Percentiles rank a stretch among this genome's conserved stretches.
Evolutionary conservation across 352 stramenopile species (phyloP).

Genomic region (Globisporangium alternatum): DNA sequence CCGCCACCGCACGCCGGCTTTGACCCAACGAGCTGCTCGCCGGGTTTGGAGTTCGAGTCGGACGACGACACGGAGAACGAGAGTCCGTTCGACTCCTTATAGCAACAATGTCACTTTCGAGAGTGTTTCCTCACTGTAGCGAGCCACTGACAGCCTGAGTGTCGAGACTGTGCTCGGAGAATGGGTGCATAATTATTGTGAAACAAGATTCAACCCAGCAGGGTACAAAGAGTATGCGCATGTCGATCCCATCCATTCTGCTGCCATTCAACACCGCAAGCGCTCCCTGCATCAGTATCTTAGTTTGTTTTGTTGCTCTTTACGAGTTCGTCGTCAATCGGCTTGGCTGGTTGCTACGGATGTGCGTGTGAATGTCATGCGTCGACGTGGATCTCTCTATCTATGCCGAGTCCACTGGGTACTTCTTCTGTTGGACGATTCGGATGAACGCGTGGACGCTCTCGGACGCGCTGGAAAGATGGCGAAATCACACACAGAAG

Average conservation of each 20-base stretch:
- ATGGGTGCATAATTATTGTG: neutral
- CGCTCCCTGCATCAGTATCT: neutral
- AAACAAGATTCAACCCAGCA: neutral
- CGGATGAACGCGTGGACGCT: conserved; percentile 74
- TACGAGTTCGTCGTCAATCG: neutral
- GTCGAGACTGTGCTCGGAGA: neutral
- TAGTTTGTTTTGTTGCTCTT: neutral
- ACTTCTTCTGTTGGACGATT: conserved; percentile 78
- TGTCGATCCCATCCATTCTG: neutral
- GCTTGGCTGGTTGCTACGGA: neutral
- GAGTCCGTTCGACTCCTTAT: conserved; percentile 8
- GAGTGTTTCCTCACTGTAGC: too few relatives aligned
- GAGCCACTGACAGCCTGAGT: too few relatives aligned
- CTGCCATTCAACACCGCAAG: neutral
- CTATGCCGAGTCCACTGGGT: conserved; percentile 24
- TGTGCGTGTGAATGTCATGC: neutral
- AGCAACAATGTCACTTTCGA: too few relatives aligned
- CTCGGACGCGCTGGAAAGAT: conserved; percentile 49
- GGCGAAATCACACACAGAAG: neutral
- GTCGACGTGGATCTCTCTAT: neutral
- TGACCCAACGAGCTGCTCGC: conserved; percentile 10
- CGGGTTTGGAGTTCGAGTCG: conserved; percentile 1
- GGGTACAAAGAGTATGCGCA: neutral
- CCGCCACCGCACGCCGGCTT: conserved; percentile 11
- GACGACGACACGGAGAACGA: conserved; percentile 4